A percentile compares a stretch with the other conserved stretches of the same genome.
Evolutionary conservation across 441 rosid genomes (phyloP).

Genomic region (Gossypium trilobum): DNA sequence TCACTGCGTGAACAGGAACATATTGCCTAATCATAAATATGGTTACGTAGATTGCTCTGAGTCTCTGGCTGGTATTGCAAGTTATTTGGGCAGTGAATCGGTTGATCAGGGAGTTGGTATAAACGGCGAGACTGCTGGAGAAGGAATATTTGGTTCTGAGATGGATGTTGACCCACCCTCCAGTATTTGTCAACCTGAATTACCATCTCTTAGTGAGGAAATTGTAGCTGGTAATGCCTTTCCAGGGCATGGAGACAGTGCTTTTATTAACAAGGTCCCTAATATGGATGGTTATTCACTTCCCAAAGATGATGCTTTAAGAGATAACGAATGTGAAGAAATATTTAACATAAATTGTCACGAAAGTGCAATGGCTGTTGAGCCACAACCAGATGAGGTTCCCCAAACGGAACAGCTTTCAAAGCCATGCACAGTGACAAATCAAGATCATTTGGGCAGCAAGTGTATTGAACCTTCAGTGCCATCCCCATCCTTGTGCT

Average conservation of each 20-base stretch:
- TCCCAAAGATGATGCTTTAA: conserved; percentile 5
- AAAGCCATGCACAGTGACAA: conserved; percentile 4
- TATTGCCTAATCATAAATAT: conserved; percentile 13
- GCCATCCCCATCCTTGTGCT: not conserved
- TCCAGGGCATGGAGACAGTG: conserved; percentile 14
- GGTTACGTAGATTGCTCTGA: conserved; percentile 2
- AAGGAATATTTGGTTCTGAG: conserved; percentile 18
- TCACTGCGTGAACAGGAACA: not conserved
- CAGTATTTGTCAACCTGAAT: conserved; percentile 15
- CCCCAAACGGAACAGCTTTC: conserved; percentile 5
- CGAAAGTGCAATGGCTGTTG: conserved; percentile 14
- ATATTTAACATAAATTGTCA: not conserved
- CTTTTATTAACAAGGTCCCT: not conserved
- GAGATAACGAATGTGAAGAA: conserved; percentile 14
- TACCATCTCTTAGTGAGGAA: conserved; percentile 16
- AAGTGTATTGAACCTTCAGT: conserved; percentile 15
- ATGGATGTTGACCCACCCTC: conserved; percentile 25
- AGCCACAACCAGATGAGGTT: not conserved
- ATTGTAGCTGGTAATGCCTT: conserved; percentile 18
- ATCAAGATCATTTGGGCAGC: conserved; percentile 4
- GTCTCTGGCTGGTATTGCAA: conserved; percentile 12
- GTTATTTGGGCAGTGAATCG: conserved; percentile 15
- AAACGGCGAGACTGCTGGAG: conserved; percentile 11
- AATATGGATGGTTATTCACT: conserved; percentile 3
- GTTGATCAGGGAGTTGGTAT: conserved; percentile 2